phyloP scores from a whole-genome alignment of 2,329 filamentous ascomycete species.

The Exophiala calicioides region DNA sequence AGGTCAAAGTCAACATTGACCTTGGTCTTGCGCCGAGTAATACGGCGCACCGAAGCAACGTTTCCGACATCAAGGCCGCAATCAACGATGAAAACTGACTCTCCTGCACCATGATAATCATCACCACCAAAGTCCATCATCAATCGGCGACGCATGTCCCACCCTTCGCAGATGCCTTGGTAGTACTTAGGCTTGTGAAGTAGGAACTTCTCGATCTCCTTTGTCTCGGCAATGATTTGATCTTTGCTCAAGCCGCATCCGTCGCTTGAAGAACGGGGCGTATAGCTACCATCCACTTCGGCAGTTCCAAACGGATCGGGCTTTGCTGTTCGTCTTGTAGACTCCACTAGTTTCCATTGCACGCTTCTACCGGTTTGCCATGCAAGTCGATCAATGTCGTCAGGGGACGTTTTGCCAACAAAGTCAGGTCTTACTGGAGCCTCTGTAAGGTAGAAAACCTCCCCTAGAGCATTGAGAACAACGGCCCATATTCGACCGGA shows the following conservation, averaged over 20 bases:
- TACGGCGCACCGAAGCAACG: conserved; percentile 57
- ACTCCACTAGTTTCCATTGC: conserved; percentile 78
- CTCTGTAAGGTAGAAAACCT: conserved; percentile 80
- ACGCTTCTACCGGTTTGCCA: conserved; percentile 79
- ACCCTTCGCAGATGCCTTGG: conserved; percentile 73
- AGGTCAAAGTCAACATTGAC: conserved; percentile 32
- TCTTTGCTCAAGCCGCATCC: conserved; percentile 69
- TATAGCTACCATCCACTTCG: conserved; percentile 71
- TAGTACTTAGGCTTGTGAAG: conserved; percentile 74
- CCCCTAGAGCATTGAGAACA: conserved; percentile 88
- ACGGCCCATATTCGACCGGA: conserved; percentile 82
- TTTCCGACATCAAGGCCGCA: conserved; percentile 67
- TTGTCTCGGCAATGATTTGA: conserved; percentile 73
- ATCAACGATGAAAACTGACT: conserved; percentile 72
- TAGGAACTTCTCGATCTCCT: conserved; percentile 77
- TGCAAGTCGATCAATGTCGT: conserved; percentile 65
- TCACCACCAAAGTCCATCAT: conserved; percentile 88
- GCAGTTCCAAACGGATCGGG: conserved; percentile 72
- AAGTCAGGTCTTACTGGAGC: conserved; percentile 60
- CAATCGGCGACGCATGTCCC: conserved; percentile 86
- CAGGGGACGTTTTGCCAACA: conserved; percentile 45
- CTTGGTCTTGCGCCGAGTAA: conserved; percentile 54
- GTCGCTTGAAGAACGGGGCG: conserved; percentile 74
- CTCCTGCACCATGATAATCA: conserved; percentile 73
- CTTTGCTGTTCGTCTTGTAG: conserved; percentile 70